Conservation (phyloP, 73 alveolate species). For the Paramecium sexaurelia region DNA sequence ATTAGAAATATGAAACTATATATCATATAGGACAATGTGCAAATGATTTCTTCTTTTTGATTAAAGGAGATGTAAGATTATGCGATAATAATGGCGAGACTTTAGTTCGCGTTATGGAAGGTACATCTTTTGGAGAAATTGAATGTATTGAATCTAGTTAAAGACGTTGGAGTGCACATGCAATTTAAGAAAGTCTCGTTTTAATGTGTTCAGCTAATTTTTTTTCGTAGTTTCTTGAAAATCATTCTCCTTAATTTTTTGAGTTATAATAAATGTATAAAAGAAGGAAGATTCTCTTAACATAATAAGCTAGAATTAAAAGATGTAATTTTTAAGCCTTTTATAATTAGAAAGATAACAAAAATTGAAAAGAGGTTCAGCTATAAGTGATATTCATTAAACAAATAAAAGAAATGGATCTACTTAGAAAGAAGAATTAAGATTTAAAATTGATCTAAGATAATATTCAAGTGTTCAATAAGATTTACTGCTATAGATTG, state of each 20-base stretch:
- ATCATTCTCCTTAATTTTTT: background rate
- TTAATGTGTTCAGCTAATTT: constrained; percentile 4
- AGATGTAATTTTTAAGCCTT: background rate
- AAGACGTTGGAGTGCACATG: constrained; percentile 49
- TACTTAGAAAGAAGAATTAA: background rate
- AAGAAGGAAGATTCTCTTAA: constrained; percentile 14
- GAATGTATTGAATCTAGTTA: constrained; percentile 26
- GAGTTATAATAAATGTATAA: constrained; percentile 23
- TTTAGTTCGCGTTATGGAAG: constrained; percentile 57
- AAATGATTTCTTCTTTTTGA: constrained; percentile 57
- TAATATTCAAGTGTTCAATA: background rate
- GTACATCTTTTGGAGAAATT: constrained; percentile 68
- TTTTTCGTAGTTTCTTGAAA: background rate
- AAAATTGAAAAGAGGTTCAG: background rate
- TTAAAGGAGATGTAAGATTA: constrained; percentile 61
- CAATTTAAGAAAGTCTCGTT: constrained; percentile 10
- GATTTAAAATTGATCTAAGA: background rate
- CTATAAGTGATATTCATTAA: background rate
- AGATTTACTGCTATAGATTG: constrained; percentile 11
- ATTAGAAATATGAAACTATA: constrained; percentile 29
- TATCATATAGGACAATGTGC: constrained; percentile 59
- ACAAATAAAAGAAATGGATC: background rate
- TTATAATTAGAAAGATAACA: background rate
- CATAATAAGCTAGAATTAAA: background rate
- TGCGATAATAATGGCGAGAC: background rate